These are phyloP conservation scores for Pythium guiyangense DNA, from an alignment of 352 stramenopile species.

Conservation along the genomic window DNA sequence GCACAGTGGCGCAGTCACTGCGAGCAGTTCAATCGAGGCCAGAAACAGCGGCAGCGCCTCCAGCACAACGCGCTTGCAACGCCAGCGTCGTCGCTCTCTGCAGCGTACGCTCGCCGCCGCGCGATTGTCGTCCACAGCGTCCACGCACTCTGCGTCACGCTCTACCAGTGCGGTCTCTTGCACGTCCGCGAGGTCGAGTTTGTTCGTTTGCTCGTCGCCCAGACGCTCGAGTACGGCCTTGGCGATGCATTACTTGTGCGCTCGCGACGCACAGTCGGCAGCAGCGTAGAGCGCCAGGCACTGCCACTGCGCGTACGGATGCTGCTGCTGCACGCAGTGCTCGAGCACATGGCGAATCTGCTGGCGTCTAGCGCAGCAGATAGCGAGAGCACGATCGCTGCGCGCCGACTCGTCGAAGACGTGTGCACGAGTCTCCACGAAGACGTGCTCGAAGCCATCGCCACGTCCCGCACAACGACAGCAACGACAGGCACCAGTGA, in stretches of 20 bases:
- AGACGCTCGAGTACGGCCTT: conserved; percentile 7
- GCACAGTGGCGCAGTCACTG: conserved; percentile 18
- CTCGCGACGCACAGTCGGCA: background rate
- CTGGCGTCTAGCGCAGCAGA: background rate
- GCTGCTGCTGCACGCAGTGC: conserved; percentile 13
- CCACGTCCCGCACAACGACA: conserved; percentile 9
- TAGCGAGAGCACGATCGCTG: background rate
- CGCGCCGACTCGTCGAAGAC: conserved; percentile 26
- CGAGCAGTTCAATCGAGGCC: conserved; percentile 12
- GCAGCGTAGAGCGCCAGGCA: background rate
- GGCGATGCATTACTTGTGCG: conserved; percentile 8
- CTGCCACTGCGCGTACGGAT: conserved; percentile 22
- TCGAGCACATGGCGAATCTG: background rate
- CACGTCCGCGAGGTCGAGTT: conserved; percentile 15
- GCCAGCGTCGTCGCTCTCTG: background rate
- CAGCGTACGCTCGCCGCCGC: conserved; percentile 4
- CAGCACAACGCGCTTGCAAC: conserved; percentile 4
- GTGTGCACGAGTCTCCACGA: conserved; percentile 37
- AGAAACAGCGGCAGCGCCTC: background rate
- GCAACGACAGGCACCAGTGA: background rate
- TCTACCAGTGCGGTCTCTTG: conserved; percentile 39
- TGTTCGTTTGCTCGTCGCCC: conserved; percentile 8
- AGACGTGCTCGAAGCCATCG: conserved; percentile 26
- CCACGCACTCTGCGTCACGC: conserved; percentile 24
- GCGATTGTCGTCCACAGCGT: conserved; percentile 22